A percentile compares a stretch with the other conserved stretches of the same genome.
These are phyloP conservation scores for Epichloe hybrida DNA, from an alignment of 2,329 filamentous ascomycete genomes.

Conservation along the genomic window DNA sequence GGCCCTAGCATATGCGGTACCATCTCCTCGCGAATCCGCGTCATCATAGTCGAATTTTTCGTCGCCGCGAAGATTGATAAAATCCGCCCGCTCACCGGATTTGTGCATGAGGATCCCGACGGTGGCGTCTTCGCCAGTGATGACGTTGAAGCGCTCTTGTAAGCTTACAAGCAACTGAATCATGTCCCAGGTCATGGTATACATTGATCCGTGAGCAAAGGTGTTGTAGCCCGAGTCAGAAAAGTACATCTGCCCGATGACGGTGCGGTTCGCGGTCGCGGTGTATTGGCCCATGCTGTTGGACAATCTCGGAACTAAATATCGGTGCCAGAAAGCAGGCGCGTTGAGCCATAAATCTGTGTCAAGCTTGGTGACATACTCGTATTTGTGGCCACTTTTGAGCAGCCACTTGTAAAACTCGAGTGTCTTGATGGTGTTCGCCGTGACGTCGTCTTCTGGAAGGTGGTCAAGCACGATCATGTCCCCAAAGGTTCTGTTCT, in stretches of 20 bases:
- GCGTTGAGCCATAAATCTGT: conserved; percentile 21
- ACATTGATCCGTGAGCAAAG: conserved; percentile 21
- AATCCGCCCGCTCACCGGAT: conserved; percentile 11
- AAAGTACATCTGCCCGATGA: conserved; percentile 18
- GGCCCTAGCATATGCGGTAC: conserved; percentile 15
- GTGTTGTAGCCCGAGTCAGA: conserved; percentile 12
- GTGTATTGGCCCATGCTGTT: conserved; percentile 4
- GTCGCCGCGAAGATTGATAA: conserved; percentile 16
- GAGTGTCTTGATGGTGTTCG: conserved; percentile 21
- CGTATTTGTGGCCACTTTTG: conserved; percentile 11
- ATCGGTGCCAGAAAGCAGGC: conserved; percentile 17
- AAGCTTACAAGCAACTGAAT: conserved; percentile 14
- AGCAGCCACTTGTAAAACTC: conserved; percentile 20
- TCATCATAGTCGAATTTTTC: conserved; percentile 20
- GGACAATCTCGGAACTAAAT: conserved; percentile 12
- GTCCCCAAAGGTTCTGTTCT: conserved; percentile 21
- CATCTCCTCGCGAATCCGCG: conserved; percentile 14
- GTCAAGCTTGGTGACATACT: conserved; percentile 21
- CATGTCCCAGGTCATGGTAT: conserved; percentile 21
- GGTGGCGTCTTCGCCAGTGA: conserved; percentile 19
- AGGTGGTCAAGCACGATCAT: conserved; percentile 21
- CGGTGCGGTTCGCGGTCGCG: conserved; percentile 12
- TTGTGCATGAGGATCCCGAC: conserved; percentile 16
- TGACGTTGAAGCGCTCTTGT: conserved; percentile 13
- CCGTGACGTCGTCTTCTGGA: conserved; percentile 16